phyloP scores from a whole-genome alignment of 352 stramenopile genomes.

The Elongisporangium anandrum region DNA sequence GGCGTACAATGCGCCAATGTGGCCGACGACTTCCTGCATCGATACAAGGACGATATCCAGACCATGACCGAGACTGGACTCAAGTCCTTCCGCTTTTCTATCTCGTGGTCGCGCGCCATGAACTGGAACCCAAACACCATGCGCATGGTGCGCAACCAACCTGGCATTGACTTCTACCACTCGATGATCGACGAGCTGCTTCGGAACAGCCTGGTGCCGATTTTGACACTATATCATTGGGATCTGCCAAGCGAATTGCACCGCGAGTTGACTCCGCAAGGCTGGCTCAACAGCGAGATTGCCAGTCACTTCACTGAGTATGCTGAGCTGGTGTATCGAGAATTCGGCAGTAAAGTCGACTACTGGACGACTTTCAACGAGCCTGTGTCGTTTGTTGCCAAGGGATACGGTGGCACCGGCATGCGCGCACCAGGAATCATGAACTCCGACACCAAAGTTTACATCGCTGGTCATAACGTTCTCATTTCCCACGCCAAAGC shows the following conservation, averaged over 20 bases:
- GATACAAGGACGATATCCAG: slow-evolving; percentile 81
- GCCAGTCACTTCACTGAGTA: slow-evolving; percentile 69
- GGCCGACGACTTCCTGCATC: slow-evolving; percentile 89
- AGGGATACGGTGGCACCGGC: slow-evolving; percentile 46
- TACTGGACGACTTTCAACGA: slow-evolving; percentile 94
- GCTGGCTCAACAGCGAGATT: slow-evolving; percentile 36
- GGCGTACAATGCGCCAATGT: slow-evolving; percentile 77
- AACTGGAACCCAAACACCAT: slow-evolving; percentile 45
- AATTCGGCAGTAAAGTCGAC: slow-evolving; percentile 89
- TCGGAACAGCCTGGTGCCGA: slow-evolving; percentile 65
- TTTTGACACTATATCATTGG: slow-evolving; percentile 92
- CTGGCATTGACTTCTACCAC: slow-evolving; percentile 89
- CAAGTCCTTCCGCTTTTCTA: slow-evolving; percentile 89
- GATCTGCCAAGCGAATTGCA: slow-evolving; percentile 86
- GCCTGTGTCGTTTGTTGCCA: slow-evolving; percentile 53
- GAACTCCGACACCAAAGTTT: slow-evolving; percentile 25
- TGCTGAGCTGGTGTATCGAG: slow-evolving; percentile 78
- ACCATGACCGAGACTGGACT: slow-evolving; percentile 90
- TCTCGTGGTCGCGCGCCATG: slow-evolving; percentile 88
- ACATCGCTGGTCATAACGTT: slow-evolving; percentile 72
- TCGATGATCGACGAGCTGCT: slow-evolving; percentile 77
- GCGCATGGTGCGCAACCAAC: slow-evolving; percentile 52
- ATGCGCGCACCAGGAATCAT: slow-evolving; percentile 20
- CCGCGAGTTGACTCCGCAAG: slow-evolving; percentile 41
- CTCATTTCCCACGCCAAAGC: slow-evolving; percentile 84